Evolutionary conservation across 768 basidiomycete genomes (phyloP), one percentile per base, ranked within the genome.

Genomic region (Mycena floridula): DNA sequence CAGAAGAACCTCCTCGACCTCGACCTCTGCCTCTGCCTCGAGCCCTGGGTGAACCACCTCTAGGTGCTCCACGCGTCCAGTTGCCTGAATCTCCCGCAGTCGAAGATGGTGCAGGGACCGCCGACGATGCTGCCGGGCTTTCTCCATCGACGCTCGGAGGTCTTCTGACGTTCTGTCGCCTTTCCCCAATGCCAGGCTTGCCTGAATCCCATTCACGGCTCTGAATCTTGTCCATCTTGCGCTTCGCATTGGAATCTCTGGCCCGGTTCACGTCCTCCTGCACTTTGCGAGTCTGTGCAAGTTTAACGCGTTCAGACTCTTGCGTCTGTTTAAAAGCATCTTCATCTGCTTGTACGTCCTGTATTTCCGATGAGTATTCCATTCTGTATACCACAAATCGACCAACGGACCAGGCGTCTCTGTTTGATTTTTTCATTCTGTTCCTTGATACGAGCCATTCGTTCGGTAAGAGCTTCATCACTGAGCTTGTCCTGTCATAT

Each of bases 131-230:
- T n/a, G 9, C 35, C 7, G 42, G 42, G 15, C 11, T 46, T 9
- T 43, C 48, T n/a, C 36, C 45, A 9, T 46, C 48, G 7, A 30
- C 47, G n/a, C 41, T 32, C 25, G 44, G 37, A 23, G 9, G 22
- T 16, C 7, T 40, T 21, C 23, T 24, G 32, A n/a, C 53, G 46
- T 13, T 47, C 26, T 15, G 50, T 45, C 25, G 45, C 18, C 23
- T 50, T 22, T 61, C 64, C 23, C 45, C 51, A 12, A 46, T n/a
- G 7, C 56, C 45, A 7, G 69, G 61, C 54, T 91, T 91, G 16
- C 79, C 85, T 23, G 85, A 82, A 59, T 91, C 89, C 89, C 89
- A 91, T 66, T 91, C 89, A 13, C 89, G 76, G 50, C 66, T 79
- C 54, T 78, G 79, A 20, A 79, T 73, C 66, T 83, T 88, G n/a